A percentile compares a stretch with the other conserved stretches of the same genome.
Conservation (phyloP, 139 green algal species). For the Parachlorella kessleri region DNA sequence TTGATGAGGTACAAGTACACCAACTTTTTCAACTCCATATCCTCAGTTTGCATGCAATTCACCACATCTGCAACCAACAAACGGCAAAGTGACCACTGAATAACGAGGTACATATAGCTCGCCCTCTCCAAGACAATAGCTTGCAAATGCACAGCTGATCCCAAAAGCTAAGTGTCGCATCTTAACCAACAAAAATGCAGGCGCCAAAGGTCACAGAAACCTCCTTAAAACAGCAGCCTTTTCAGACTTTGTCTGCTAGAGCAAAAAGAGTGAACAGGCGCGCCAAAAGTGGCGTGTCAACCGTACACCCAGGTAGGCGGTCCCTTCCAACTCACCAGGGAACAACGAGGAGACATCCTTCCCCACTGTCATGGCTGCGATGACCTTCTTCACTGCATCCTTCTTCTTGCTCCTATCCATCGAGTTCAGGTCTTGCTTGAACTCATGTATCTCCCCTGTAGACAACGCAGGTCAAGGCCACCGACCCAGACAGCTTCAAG, state of each 20-base stretch:
- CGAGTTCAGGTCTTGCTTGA: conserved; percentile 91
- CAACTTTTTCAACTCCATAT: conserved; percentile 96
- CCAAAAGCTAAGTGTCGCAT: too few relatives aligned
- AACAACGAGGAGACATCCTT: conserved; percentile 63
- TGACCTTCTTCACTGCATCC: conserved; percentile 98
- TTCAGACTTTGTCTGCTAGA: too few relatives aligned
- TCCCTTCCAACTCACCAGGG: conserved; percentile 24
- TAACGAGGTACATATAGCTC: not conserved
- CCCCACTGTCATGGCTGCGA: conserved; percentile 98
- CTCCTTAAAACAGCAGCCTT: too few relatives aligned
- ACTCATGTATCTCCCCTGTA: conserved; percentile 95
- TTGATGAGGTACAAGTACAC: conserved; percentile 99
- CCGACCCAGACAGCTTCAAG: not conserved
- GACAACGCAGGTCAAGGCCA: not conserved
- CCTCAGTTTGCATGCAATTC: conserved; percentile 98
- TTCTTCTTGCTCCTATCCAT: conserved; percentile 92
- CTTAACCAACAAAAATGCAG: too few relatives aligned
- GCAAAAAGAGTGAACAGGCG: not conserved
- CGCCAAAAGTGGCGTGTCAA: not conserved
- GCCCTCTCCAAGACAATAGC: not conserved
- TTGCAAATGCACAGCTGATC: too few relatives aligned
- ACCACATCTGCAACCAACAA: conserved; percentile 91
- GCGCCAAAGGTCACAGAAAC: too few relatives aligned
- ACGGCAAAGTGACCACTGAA: not conserved
- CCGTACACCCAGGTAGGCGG: too few relatives aligned